Conservation (phyloP, 768 basidiomycete genomes). For the Boletus coccyginus region DNA sequence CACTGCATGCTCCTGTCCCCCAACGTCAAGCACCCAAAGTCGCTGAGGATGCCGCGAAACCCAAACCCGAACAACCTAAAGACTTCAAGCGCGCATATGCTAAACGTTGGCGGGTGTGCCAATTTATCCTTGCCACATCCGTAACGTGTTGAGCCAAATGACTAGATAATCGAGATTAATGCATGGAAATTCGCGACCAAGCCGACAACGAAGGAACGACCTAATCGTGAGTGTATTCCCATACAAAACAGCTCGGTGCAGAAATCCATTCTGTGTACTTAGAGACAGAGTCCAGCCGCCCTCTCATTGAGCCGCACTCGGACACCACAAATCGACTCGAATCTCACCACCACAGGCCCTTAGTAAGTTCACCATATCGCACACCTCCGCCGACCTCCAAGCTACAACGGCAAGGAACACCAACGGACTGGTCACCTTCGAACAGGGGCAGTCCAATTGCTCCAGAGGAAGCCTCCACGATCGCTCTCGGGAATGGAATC, state of each 20-base stretch:
- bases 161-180: constrained; percentile 13
- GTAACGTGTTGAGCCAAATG: background rate
- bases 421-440: constrained; percentile 32
- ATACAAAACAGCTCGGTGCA: background rate
- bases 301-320: background rate
- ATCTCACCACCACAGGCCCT: background rate
- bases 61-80: constrained; percentile 5
- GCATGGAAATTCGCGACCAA: constrained; percentile 14
- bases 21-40: background rate
- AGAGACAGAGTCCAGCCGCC: constrained; percentile 2
- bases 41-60: constrained; percentile 1
- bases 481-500: background rate
- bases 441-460: constrained; percentile 16
- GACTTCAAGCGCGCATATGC: constrained; percentile 14
- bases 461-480: background rate
- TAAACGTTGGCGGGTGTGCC: constrained; percentile 29
- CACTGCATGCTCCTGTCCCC: background rate
- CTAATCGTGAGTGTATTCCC: constrained; percentile 10
- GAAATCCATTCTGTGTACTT: background rate
- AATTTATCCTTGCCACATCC: background rate
- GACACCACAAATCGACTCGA: background rate
- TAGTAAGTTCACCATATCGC: background rate
- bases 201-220: constrained; percentile 4
- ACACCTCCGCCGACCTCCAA: constrained; percentile 8
- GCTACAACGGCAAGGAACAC: constrained; percentile 21